phyloP scores from a whole-genome alignment of 2,329 filamentous ascomycete genomes.

The Blumeriella jaapii region DNA sequence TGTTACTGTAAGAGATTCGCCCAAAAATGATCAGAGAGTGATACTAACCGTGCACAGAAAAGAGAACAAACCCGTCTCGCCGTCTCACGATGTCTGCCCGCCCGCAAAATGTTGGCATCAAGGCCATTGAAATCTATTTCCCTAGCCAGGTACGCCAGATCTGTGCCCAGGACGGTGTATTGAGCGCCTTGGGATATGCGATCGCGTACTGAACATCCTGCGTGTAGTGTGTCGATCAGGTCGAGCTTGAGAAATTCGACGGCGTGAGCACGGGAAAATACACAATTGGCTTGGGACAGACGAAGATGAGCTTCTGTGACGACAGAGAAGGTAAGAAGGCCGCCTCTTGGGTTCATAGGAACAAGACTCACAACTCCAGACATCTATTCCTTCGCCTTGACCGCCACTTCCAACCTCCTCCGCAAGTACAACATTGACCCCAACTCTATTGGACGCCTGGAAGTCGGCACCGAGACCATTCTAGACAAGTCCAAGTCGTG shows the following conservation, averaged over 20 bases:
- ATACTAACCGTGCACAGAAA: background rate
- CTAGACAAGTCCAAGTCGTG: conserved; percentile 87
- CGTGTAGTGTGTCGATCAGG: conserved; percentile 67
- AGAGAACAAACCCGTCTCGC: conserved; percentile 10
- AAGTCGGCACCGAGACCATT: conserved; percentile 78
- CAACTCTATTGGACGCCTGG: conserved; percentile 66
- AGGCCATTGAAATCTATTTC: conserved; percentile 86
- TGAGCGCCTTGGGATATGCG: background rate
- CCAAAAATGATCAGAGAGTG: too few species aligned
- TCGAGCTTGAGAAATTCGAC: conserved; percentile 77
- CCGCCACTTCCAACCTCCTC: conserved; percentile 64
- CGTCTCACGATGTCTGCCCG: conserved; percentile 51
- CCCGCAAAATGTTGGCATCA: conserved; percentile 82
- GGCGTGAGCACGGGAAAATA: conserved; percentile 74
- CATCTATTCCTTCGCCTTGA: conserved; percentile 79
- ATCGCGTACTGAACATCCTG: conserved; percentile 12
- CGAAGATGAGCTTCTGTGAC: conserved; percentile 87
- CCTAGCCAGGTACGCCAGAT: conserved; percentile 57
- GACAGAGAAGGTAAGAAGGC: conserved; percentile 62
- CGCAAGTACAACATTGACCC: conserved; percentile 75
- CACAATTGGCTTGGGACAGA: conserved; percentile 84
- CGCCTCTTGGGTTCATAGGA: background rate
- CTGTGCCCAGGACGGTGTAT: background rate
- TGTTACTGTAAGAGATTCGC: too few species aligned
- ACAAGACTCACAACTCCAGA: conserved; percentile 37